Percentiles rank a stretch among this genome's conserved stretches.
phyloP scores from a whole-genome alignment of 1,284 basidiomycete species.

The Butyriboletus appendiculatus region DNA sequence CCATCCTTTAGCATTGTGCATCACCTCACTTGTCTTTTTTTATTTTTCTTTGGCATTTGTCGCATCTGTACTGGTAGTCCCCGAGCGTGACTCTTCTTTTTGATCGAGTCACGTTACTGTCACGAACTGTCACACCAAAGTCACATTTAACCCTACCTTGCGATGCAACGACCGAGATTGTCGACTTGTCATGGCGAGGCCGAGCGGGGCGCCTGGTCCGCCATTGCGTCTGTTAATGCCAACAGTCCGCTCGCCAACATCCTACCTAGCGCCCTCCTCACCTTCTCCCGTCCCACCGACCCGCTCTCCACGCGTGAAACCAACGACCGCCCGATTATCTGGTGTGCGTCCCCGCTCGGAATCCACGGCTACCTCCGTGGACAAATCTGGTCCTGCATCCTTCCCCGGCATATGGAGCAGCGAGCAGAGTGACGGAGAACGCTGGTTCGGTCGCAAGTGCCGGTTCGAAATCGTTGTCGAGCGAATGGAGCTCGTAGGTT shows the following conservation, averaged over 20 bases:
- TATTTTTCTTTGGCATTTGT: neutral
- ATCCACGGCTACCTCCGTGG: constrained; percentile 26
- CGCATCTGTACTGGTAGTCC: constrained; percentile 1
- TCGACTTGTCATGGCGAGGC: constrained; percentile 19
- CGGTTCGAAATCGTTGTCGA: constrained; percentile 50
- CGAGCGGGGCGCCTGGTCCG: constrained; percentile 3
- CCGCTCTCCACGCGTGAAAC: constrained; percentile 30
- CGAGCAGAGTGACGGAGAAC: constrained; percentile 26
- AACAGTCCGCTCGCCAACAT: constrained; percentile 30
- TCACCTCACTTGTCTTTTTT: constrained; percentile 7
- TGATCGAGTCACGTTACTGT: constrained; percentile 15
- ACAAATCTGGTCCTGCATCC: constrained; percentile 14
- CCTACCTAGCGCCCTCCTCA: neutral
- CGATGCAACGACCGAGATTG: neutral
- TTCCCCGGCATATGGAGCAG: constrained; percentile 2
- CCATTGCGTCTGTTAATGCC: constrained; percentile 31
- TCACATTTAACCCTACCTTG: constrained; percentile 8
- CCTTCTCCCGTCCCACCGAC: constrained; percentile 11
- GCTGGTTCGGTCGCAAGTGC: constrained; percentile 41
- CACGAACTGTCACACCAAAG: constrained; percentile 12
- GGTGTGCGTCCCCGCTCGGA: constrained; percentile 36
- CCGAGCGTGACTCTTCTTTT: constrained; percentile 4
- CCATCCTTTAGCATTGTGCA: constrained; percentile 19
- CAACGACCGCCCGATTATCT: constrained; percentile 26
- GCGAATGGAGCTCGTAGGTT: constrained; percentile 52